Evolutionary conservation across 2,329 filamentous ascomycete genomes (phyloP).

Genomic region (Botrytis squamosa): DNA sequence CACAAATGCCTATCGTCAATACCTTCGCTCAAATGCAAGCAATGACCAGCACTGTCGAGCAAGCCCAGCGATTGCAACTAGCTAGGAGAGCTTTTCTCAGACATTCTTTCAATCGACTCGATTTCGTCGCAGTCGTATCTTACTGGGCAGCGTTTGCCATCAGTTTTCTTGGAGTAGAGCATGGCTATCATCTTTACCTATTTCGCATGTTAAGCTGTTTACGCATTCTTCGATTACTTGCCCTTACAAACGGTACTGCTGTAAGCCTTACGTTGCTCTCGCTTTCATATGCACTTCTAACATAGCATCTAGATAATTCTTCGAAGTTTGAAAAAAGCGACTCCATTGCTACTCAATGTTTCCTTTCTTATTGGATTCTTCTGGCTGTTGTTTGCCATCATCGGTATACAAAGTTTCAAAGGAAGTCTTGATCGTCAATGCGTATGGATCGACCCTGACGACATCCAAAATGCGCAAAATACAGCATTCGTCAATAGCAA

Average conservation of each 20-base stretch:
- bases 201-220: slow-evolving; percentile 97
- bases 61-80: slow-evolving; percentile 80
- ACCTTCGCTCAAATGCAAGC: slow-evolving; percentile 56
- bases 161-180: slow-evolving; percentile 67
- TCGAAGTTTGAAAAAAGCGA: slow-evolving; percentile 91
- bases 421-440: slow-evolving; percentile 75
- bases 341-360: slow-evolving; percentile 86
- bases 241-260: slow-evolving; percentile 88
- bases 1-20: slow-evolving; percentile 33
- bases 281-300: slow-evolving; percentile 9
- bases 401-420: slow-evolving; percentile 96
- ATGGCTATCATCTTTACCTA: slow-evolving; percentile 71
- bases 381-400: slow-evolving; percentile 95
- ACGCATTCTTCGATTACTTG: slow-evolving; percentile 85
- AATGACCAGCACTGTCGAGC: slow-evolving; percentile 59
- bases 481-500: slow-evolving; percentile 61
- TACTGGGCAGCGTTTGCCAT: slow-evolving; percentile 91
- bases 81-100: slow-evolving; percentile 89
- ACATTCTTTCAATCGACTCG: slow-evolving; percentile 92
- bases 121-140: slow-evolving; percentile 90
- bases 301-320: slow-evolving; percentile 69
- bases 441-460: slow-evolving; percentile 68
- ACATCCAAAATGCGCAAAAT: slow-evolving; percentile 49
- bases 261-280: slow-evolving; percentile 49
- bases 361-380: slow-evolving; percentile 95